These are phyloP conservation scores for Gaillardinia entomophila DNA, from an alignment of 805 yeast genomes.

Conservation along the genomic window DNA sequence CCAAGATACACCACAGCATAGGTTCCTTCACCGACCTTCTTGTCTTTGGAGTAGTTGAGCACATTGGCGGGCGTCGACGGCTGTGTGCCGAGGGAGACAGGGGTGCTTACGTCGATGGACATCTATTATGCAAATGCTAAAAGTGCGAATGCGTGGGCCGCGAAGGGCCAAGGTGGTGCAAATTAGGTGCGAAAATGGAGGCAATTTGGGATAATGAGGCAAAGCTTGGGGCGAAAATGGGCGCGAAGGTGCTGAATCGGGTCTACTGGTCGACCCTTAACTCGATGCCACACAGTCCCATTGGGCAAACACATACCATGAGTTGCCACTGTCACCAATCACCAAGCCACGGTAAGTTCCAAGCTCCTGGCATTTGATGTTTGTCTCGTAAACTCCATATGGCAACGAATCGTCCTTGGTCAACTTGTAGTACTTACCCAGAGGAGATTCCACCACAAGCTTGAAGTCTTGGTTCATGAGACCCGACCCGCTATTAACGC, in stretches of 20 bases:
- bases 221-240: too few relatives aligned
- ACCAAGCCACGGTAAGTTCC: constrained; percentile 86
- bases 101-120: not conserved
- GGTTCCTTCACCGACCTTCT: constrained; percentile 97
- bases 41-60: constrained; percentile 46
- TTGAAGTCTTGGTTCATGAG: constrained; percentile 41
- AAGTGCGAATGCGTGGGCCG: too few relatives aligned
- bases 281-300: constrained; percentile 69
- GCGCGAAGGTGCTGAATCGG: too few relatives aligned
- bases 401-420: constrained; percentile 43
- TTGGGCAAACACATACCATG: constrained; percentile 88
- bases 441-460: constrained; percentile 75
- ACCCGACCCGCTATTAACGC: constrained; percentile 35
- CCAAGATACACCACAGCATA: constrained; percentile 96
- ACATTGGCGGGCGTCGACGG: not conserved
- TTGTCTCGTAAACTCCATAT: constrained; percentile 55
- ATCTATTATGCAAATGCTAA: too few relatives aligned
- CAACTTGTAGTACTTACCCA: constrained; percentile 68
- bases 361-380: constrained; percentile 56
- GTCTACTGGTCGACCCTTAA: too few relatives aligned
- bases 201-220: too few relatives aligned
- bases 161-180: too few relatives aligned
- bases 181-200: too few relatives aligned
- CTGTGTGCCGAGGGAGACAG: not conserved
- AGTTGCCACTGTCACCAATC: constrained; percentile 65